Evolutionary conservation across 768 basidiomycete species (phyloP), one percentile per base, ranked within the genome.

Genomic region (Lactarius vividus): DNA sequence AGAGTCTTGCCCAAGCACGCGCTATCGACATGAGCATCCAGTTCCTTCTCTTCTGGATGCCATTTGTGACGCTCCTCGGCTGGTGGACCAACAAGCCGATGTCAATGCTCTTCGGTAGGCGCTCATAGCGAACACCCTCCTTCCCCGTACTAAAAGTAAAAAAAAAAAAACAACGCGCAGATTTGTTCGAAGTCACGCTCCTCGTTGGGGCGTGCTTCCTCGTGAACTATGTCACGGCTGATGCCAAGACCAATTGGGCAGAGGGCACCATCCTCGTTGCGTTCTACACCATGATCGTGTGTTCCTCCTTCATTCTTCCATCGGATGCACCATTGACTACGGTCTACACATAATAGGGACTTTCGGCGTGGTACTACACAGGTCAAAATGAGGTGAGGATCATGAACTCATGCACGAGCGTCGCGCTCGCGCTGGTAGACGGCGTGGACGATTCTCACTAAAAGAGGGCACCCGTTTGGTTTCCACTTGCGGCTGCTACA

Each of bases 1-100:
- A 79, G 6, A 80, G 81, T 18, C 76, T 89, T 26, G 89, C 89
- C 0, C 84, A 84, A 72, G 87, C 81, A 0, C 81, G 85, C 28
- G 85, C 88, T 7, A 92, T 92, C 64, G 90, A 92, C 72, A 80
- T 91, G 55, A 87, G 85, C 71, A 89, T 91, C 63, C 90, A 92
- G 71, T 91, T 92, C 74, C 81, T 81, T 20, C 78, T 91, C 13
- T 89, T 90, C 75, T 92, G 90, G 90, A 88, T 87, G 83, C 89
- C 90, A 0, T 80, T 90, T 70, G 73, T 91, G 46, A 83, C 88
- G 4, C 72, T 92, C 26, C 76, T 91, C 26, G 86, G 82, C 0
- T 92, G 90, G 90, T 86, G 85, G 83, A 78, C 77, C 5, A 70
- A 75, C 55, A 86, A 79, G 71, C 88, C 89, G 0, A 75, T 91